Percentiles rank a stretch among this genome's conserved stretches.
These are phyloP conservation scores for Mortierella alpina DNA, from an alignment of 192 early-diverging fungal species.

Conservation along the genomic window DNA sequence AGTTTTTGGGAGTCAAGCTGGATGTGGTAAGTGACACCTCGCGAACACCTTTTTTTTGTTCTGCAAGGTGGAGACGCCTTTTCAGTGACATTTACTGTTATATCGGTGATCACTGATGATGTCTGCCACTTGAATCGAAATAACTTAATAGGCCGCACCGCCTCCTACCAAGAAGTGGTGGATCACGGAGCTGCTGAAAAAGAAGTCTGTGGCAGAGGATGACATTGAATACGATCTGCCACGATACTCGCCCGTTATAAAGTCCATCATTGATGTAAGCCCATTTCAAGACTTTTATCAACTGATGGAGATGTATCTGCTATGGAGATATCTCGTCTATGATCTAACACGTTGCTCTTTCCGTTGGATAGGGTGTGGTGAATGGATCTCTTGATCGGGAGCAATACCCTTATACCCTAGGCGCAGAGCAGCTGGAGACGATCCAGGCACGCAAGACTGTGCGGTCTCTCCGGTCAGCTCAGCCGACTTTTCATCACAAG, in stretches of 20 bases:
- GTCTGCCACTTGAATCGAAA: background rate
- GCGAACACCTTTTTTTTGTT: background rate
- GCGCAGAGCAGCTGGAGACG: slow-evolving; percentile 39
- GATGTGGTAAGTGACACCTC: slow-evolving; percentile 26
- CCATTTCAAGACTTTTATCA: background rate
- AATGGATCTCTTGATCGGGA: slow-evolving; percentile 65
- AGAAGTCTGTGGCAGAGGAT: slow-evolving; percentile 57
- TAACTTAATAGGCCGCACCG: slow-evolving; percentile 22
- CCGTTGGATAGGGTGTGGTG: slow-evolving; percentile 56
- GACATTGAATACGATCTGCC: slow-evolving; percentile 78
- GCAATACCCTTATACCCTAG: slow-evolving; percentile 72
- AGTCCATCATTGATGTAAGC: slow-evolving; percentile 58
- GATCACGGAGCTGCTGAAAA: slow-evolving; percentile 37
- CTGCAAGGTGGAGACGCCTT: background rate
- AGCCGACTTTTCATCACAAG: slow-evolving; percentile 52
- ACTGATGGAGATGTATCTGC: background rate
- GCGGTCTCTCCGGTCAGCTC: slow-evolving; percentile 44
- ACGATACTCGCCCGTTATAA: slow-evolving; percentile 82
- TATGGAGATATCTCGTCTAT: background rate
- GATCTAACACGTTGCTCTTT: slow-evolving; percentile 13
- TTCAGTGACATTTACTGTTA: background rate
- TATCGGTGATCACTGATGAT: background rate
- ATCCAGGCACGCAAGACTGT: slow-evolving; percentile 53
- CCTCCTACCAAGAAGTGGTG: slow-evolving; percentile 48
- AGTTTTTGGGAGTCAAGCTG: slow-evolving; percentile 49